These are phyloP conservation scores for Auricularia sp. DNA, from an alignment of 768 basidiomycete genomes.

Conservation along the genomic window DNA sequence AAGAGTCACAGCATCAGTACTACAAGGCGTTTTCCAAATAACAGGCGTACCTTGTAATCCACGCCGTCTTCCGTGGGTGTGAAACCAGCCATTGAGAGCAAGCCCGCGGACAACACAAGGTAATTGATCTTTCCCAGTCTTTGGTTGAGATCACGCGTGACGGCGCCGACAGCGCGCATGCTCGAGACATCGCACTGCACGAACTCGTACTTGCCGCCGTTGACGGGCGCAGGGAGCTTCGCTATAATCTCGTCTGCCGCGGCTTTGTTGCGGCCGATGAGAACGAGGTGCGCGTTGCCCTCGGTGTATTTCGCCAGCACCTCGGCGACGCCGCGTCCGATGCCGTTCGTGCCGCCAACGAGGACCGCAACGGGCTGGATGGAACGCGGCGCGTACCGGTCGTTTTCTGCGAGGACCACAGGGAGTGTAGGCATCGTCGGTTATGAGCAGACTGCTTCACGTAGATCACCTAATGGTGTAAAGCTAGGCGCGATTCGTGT, in stretches of 20 bases:
- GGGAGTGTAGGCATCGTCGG: slow-evolving; percentile 21
- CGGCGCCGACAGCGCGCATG: slow-evolving; percentile 37
- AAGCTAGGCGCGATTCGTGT: no score
- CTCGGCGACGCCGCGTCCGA: slow-evolving; percentile 35
- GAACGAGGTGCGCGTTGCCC: slow-evolving; percentile 40
- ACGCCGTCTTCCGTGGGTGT: slow-evolving; percentile 36
- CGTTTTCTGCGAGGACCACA: slow-evolving; percentile 24
- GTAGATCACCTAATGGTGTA: no score
- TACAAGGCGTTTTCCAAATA: no score
- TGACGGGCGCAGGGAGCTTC: slow-evolving; percentile 21
- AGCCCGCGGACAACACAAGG: slow-evolving; percentile 37
- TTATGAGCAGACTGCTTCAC: no score
- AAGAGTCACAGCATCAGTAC: neutral
- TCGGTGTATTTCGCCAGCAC: slow-evolving; percentile 35
- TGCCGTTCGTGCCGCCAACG: slow-evolving; percentile 25
- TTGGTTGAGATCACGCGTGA: slow-evolving; percentile 19
- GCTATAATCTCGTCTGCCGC: slow-evolving; percentile 39
- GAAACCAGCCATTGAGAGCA: slow-evolving; percentile 27
- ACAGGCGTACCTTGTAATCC: slow-evolving; percentile 21
- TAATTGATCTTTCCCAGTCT: slow-evolving; percentile 41
- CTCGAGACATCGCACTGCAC: slow-evolving; percentile 41
- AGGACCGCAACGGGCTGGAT: slow-evolving; percentile 21
- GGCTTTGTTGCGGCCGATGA: slow-evolving; percentile 39
- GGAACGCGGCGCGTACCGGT: slow-evolving; percentile 7
- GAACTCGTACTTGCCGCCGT: slow-evolving; percentile 30